Base-by-base conservation (phyloP, 306 rosid species). In the Trifolium dubium region DNA sequence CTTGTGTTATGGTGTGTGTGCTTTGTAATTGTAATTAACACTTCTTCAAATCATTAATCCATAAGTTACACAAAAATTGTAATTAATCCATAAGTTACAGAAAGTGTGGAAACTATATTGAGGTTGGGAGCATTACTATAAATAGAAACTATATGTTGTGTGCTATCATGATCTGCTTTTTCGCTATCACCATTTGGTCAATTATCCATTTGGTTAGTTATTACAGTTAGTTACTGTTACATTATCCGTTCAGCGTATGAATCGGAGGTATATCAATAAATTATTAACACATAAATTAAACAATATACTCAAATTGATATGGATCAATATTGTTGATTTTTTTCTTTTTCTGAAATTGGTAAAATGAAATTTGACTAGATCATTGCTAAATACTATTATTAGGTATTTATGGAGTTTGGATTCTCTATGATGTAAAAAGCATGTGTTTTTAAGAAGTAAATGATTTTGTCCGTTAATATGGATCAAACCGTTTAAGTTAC, bases 61-160 rank as follows among this genome's bases (percentile, higher is more conserved):
- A 18, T 53, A 53, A 53, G 60, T 8, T 23, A 23, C 23, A 23
- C 23, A 23, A 23, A 23, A 6, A 8, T 17, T 53, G 13, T 3
- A 18, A 18, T 18, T 35, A 5, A 35, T 14, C 11, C n/a, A 12
- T 28, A 30, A 10, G 63, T 23, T 23, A 56, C 63, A 56, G 9
- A 23, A 56, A 56, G 63, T 56, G 63, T 56, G 63, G 63, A 56
- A 10, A 28, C n/a, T 28, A 56, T 56, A 56, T 56, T 35, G 34
- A 56, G 63, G 35, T 28, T 28, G 35, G 35, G 10, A 56, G 63
- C 15, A 11, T 28, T 56, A 28, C 63, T 56, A 56, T 28, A 10
- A 56, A 28, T 56, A 56, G 63, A 9, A 4, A 4, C 29, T 18
- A 23, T 53, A 53, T 53, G 8, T 17, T 10, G 29, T 18, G 31